Conservation (phyloP, 768 basidiomycete species). For the Xerocomus spinulosus region DNA sequence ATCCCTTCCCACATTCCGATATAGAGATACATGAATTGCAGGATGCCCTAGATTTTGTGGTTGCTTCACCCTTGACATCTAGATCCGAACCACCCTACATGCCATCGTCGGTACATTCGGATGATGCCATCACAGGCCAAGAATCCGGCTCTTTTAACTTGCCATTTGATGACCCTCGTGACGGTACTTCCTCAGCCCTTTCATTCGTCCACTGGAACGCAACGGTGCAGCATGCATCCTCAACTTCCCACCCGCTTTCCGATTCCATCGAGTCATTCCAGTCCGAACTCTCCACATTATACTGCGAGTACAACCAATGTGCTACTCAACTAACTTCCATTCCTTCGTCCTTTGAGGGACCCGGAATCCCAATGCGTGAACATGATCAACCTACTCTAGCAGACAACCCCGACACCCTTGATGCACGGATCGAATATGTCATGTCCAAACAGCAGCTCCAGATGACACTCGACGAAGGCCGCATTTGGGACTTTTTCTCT, state of each 20-base stretch:
- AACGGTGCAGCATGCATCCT: slow-evolving; percentile 14
- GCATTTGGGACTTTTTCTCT: slow-evolving; percentile 50
- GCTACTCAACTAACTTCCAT: slow-evolving; percentile 42
- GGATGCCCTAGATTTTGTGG: slow-evolving; percentile 7
- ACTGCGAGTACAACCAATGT: slow-evolving; percentile 46
- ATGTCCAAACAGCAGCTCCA: slow-evolving; percentile 62
- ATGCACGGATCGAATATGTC: slow-evolving; percentile 39
- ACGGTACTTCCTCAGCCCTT: slow-evolving; percentile 12
- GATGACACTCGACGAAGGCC: slow-evolving; percentile 56
- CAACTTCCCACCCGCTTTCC: slow-evolving; percentile 1
- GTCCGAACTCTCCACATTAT: slow-evolving; percentile 41
- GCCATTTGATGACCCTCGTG: slow-evolving; percentile 13
- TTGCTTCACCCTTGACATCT: slow-evolving; percentile 2
- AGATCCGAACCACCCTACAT: slow-evolving; percentile 17
- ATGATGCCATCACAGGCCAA: slow-evolving; percentile 4
- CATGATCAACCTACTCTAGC: slow-evolving; percentile 3
- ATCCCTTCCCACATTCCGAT: slow-evolving; percentile 9
- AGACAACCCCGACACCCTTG: slow-evolving; percentile 25
- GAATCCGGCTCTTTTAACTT: slow-evolving; percentile 1
- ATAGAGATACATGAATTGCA: slow-evolving; percentile 12
- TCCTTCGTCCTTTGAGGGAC: slow-evolving; percentile 25
- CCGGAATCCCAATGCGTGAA: slow-evolving; percentile 9
- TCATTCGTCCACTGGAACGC: slow-evolving; percentile 25
- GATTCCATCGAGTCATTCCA: slow-evolving; percentile 31
- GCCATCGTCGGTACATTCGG: slow-evolving; percentile 8